These are phyloP conservation scores for Cutaneotrichosporon mucoides DNA, from an alignment of 1,284 basidiomycete genomes.

Conservation along the genomic window DNA sequence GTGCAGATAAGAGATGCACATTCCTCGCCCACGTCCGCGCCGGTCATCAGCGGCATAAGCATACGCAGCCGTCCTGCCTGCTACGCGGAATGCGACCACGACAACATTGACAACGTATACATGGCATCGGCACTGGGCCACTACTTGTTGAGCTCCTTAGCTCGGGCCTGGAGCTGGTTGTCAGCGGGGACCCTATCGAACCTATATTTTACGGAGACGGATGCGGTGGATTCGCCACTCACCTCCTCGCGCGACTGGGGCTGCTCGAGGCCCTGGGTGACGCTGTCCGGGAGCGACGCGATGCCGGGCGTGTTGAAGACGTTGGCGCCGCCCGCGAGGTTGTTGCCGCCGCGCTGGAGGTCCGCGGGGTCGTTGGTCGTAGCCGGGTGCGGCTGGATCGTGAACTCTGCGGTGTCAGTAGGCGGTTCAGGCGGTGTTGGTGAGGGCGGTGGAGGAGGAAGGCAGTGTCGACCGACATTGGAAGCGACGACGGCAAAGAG, in stretches of 20 bases:
- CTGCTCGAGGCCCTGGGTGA: conserved; percentile 43
- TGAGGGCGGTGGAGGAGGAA: neutral
- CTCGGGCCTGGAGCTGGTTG: conserved; percentile 12
- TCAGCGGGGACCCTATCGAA: neutral
- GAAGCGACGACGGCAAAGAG: neutral
- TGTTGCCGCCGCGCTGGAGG: conserved; percentile 30
- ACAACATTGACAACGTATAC: neutral
- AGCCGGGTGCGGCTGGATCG: conserved; percentile 51
- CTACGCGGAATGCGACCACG: no score
- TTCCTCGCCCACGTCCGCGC: no score
- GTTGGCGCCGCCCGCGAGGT: conserved; percentile 35
- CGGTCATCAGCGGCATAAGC: no score
- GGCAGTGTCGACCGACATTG: neutral
- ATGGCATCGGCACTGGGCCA: neutral
- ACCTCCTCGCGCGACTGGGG: conserved; percentile 50
- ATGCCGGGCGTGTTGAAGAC: conserved; percentile 42
- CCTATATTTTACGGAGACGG: no score
- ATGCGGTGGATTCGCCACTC: conserved; percentile 16
- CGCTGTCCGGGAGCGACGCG: conserved; percentile 33
- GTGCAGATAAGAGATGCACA: no score
- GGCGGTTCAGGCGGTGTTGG: no score
- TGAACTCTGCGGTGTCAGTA: conserved; percentile 29
- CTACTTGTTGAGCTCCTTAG: conserved; percentile 21
- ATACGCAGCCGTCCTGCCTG: no score
- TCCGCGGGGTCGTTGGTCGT: conserved; percentile 50